Base-by-base conservation (phyloP, 306 rosid genomes). In the Malus sieversii region DNA sequence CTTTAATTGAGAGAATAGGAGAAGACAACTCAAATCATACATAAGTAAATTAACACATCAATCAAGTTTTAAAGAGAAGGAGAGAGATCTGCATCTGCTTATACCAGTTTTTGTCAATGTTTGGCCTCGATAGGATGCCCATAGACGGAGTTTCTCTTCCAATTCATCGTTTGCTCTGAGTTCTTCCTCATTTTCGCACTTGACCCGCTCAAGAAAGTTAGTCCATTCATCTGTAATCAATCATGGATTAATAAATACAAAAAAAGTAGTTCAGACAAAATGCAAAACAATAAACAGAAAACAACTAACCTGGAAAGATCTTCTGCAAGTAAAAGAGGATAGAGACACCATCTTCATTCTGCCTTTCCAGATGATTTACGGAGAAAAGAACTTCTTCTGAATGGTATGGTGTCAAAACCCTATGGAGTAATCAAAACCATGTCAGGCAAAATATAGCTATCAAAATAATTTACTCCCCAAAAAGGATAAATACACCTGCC, bases 51-150 rank as follows among this genome's bases (percentile, higher is more conserved):
- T 81, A 23, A 74, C 16, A 58, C 27, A 40, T 20, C 76, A 78
- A 80, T 35, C 77, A 83, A 73, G 59, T 42, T 5, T 42, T 68
- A 60, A 42, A 60, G 58, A 67, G 52, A 67, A 35, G 27, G 27
- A 60, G 75, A 60, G 79, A 2, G 7, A 67, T 60, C 12, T 5
- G 66, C 63, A 64, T 73, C 25, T 58, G 66, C 66, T 35, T 72
- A 42, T 86, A 95, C 98, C 98, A 76, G 98, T 95, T 86, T 90
- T 95, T 60, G 97, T 95, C 93, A 95, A 84, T 69, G 98, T 95
- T 83, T 95, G 98, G 82, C 98, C 97, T 84, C 96, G 87, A 77
- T 92, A 90, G 15, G 97, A 92, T 73, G 97, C 98, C 98, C 98
- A 95, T 76, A 90, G 79, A 77, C 97, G 91, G 60, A 89, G 96